Evolutionary conservation across 2,329 filamentous ascomycete species (phyloP), one percentile per base, ranked within the genome.

Genomic region (Colletotrichum horii): DNA sequence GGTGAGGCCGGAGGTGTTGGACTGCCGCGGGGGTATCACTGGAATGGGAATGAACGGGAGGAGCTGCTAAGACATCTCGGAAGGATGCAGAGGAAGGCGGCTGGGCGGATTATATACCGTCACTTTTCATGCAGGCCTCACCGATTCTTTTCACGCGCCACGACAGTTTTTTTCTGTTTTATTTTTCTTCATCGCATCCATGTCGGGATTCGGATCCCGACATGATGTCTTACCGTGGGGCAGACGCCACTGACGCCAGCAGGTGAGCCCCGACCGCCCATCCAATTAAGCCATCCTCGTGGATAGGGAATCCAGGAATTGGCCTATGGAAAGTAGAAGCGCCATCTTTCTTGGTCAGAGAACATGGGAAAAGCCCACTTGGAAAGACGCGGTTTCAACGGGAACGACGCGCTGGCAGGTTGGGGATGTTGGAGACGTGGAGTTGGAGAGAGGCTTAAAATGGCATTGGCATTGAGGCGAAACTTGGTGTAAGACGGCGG

Each of bases 141-240:
- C 36, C 30, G 36, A 55, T 28, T 55, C 19, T n/a, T 30, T 4
- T 16, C 30, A 52, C 6, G 43, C 43, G 43, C n/a, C n/a, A 22
- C 43, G 43, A 52, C 11, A 14, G n/a, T 22, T 1, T 14, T 52
- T 22, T 52, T n/a, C 14, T 43, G 7, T 52, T 22, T 12, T 52
- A 52, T 52, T 52, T 36, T 28, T 64, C 32, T 26, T 38, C 32
- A 36, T 48, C 19, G 38, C 38, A 48, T 38, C 32, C n/a, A 38
- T 28, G 52, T 65, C 71, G 71, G 71, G 32, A 70, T 58, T 60
- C 48, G 61, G 55, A 58, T 70, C 56, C 71, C 71, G 71, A 55
- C 65, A 62, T 32, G 38, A 64, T 55, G 26, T 66, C 34, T 58
- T 43, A n/a, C 48, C 66, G 71, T 43, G 71, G 71, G 71, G 66